Percentiles rank a stretch among this genome's conserved stretches.
Conservation (phyloP, 2,329 filamentous ascomycete species). For the Xylaria sp. region DNA sequence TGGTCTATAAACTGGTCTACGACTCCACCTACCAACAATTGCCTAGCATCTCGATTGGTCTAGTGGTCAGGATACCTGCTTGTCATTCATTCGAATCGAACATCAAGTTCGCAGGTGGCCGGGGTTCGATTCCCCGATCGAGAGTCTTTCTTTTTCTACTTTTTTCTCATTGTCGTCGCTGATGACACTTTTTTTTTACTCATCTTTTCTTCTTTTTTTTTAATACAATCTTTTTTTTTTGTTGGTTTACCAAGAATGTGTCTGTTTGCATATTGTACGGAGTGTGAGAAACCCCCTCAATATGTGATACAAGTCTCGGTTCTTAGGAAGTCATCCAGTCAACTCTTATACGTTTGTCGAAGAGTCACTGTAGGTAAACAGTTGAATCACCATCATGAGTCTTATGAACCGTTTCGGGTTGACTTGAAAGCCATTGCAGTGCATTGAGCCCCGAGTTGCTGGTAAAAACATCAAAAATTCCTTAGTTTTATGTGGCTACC, state of each 20-base stretch:
- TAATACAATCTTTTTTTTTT: background rate
- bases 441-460: too few species aligned
- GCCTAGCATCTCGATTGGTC: conserved; percentile 16
- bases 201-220: background rate
- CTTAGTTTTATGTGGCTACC: too few species aligned
- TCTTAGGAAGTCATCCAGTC: too few species aligned
- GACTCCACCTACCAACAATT: background rate
- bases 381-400: too few species aligned
- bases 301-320: too few species aligned
- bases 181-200: background rate
- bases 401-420: too few species aligned
- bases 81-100: conserved; percentile 6
- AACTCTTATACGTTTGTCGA: too few species aligned
- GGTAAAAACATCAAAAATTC: too few species aligned
- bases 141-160: conserved; percentile 15
- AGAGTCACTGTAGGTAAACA: too few species aligned
- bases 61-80: conserved; percentile 22
- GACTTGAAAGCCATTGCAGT: too few species aligned
- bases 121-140: conserved; percentile 33
- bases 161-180: background rate
- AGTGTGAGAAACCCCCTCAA: too few species aligned
- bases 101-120: conserved; percentile 27
- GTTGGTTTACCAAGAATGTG: too few species aligned
- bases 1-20: background rate
- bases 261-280: background rate